phyloP scores from a whole-genome alignment of 2,329 filamentous ascomycete species.

The Venturia carpophila region DNA sequence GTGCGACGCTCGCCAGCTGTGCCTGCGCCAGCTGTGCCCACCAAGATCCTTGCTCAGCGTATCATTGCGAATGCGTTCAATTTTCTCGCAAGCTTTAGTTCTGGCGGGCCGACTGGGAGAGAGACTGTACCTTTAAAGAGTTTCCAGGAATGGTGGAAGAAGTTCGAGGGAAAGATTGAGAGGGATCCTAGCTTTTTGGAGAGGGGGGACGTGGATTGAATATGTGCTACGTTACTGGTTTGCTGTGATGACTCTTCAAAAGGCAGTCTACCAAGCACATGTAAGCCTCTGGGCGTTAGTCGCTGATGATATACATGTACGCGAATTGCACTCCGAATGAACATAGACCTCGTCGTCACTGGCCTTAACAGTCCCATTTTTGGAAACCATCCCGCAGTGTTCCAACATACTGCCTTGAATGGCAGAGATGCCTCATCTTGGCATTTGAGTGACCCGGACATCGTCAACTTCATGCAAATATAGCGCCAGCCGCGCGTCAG shows the following conservation, averaged over 20 bases:
- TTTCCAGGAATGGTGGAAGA: conserved; percentile 96
- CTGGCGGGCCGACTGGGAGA: conserved; percentile 53
- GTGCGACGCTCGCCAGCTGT: conserved; percentile 29
- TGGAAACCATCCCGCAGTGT: too few species aligned
- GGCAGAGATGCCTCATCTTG: neutral
- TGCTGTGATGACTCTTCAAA: too few species aligned
- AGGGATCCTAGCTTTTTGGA: conserved; percentile 85
- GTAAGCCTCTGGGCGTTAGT: too few species aligned
- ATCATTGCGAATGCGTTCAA: conserved; percentile 98
- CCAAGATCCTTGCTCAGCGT: conserved; percentile 74
- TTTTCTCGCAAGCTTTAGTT: conserved; percentile 81
- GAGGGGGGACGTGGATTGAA: conserved; percentile 44
- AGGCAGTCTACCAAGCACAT: too few species aligned
- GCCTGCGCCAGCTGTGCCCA: conserved; percentile 44
- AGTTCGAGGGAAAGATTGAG: conserved; percentile 83
- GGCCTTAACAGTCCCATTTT: too few species aligned
- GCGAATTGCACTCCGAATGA: too few species aligned
- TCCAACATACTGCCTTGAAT: too few species aligned
- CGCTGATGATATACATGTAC: too few species aligned
- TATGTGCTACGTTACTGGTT: too few species aligned
- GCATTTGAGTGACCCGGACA: neutral
- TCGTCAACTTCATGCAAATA: neutral
- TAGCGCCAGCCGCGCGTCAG: neutral
- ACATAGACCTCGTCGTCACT: too few species aligned
- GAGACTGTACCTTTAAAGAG: conserved; percentile 91